Conservation (phyloP, 2,329 filamentous ascomycete genomes). For the Talaromyces islandicus region DNA sequence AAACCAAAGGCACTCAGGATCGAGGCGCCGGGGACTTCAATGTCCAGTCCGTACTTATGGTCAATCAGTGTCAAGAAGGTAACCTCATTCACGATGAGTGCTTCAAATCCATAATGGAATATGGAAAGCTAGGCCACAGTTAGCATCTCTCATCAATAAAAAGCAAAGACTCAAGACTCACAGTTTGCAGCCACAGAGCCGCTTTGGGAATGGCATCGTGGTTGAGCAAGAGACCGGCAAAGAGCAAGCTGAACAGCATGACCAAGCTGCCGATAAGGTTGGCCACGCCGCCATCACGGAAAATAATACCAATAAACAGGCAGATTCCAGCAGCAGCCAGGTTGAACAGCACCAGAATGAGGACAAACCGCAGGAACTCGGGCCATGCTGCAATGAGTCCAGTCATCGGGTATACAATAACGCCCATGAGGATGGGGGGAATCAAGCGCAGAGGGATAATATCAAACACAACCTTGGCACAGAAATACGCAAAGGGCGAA, state of each 20-base stretch:
- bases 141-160: not conserved
- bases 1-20: constrained; percentile 96
- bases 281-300: constrained; percentile 84
- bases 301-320: constrained; percentile 92
- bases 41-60: constrained; percentile 92
- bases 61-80: constrained; percentile 83
- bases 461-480: constrained; percentile 96
- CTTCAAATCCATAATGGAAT: constrained; percentile 97
- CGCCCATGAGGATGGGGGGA: constrained; percentile 88
- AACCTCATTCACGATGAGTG: constrained; percentile 94
- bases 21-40: constrained; percentile 88
- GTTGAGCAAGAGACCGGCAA: constrained; percentile 89
- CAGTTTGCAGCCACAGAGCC: constrained; percentile 81
- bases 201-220: constrained; percentile 84
- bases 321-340: constrained; percentile 89
- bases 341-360: constrained; percentile 93
- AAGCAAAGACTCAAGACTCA: constrained; percentile 33
- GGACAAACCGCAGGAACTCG: constrained; percentile 85
- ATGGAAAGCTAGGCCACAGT: constrained; percentile 64
- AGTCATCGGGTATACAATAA: constrained; percentile 97
- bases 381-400: constrained; percentile 74
- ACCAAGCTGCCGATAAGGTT: constrained; percentile 91
- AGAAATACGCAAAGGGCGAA: constrained; percentile 85
- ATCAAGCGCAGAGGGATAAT: constrained; percentile 91
- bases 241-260: constrained; percentile 94